These are phyloP conservation scores for Quercus tomentella DNA, from an alignment of 331 rosid genomes.

Conservation along the genomic window DNA sequence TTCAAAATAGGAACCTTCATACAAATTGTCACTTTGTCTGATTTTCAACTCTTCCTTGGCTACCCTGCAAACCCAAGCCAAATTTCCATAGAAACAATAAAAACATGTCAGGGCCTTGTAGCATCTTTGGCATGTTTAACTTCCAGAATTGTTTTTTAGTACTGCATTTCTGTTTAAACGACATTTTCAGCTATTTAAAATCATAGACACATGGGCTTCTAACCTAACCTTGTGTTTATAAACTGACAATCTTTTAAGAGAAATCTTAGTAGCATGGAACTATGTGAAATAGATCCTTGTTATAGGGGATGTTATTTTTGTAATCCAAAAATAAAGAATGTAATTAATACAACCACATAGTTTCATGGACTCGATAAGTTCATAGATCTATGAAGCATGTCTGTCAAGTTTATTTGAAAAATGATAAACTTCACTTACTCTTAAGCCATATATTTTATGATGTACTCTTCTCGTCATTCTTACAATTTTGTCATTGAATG, in stretches of 20 bases:
- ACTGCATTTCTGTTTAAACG: conserved; percentile 7
- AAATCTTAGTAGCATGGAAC: conserved; percentile 42
- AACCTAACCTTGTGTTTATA: conserved; percentile 29
- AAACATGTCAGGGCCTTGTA: conserved; percentile 9
- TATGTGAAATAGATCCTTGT: conserved; percentile 21
- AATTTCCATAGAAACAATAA: not conserved
- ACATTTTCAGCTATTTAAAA: conserved; percentile 9
- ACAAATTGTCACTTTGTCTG: not conserved
- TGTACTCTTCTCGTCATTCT: conserved; percentile 9
- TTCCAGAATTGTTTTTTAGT: not conserved
- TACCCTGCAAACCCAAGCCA: not conserved
- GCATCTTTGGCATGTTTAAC: conserved; percentile 4
- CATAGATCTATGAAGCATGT: conserved; percentile 63
- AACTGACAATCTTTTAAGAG: conserved; percentile 15
- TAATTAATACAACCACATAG: conserved; percentile 9
- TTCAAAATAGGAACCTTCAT: not conserved
- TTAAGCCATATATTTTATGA: conserved; percentile 14
- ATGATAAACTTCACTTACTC: conserved; percentile 20
- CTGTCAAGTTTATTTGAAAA: conserved; percentile 59
- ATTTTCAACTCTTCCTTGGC: not conserved
- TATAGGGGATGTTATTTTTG: conserved; percentile 28
- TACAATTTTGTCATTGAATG: conserved; percentile 35
- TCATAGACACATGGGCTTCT: conserved; percentile 1
- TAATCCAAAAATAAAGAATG: conserved; percentile 35
- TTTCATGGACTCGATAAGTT: conserved; percentile 13